Evolutionary conservation across 441 rosid species (phyloP).

Genomic region (Brassica balearica): DNA sequence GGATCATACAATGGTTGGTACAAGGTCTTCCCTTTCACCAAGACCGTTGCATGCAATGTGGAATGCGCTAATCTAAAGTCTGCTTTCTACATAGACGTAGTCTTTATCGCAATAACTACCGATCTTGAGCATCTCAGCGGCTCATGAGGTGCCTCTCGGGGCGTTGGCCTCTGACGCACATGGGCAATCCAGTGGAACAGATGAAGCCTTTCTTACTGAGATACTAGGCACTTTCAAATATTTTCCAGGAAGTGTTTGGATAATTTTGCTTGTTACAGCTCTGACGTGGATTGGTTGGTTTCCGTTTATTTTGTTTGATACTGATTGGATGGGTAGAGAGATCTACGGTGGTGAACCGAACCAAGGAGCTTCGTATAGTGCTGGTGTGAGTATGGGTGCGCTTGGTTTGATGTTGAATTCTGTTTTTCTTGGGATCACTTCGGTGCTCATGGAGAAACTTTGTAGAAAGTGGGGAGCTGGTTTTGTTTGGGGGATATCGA

Average conservation of each 20-base stretch:
- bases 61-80: constrained; percentile 97
- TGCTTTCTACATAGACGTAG: constrained; percentile 83
- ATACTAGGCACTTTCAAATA: constrained; percentile 88
- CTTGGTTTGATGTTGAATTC: constrained; percentile 94
- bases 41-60: constrained; percentile 69
- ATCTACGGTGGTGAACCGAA: constrained; percentile 89
- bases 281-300: constrained; percentile 98
- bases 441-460: constrained; percentile 92
- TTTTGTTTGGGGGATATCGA: constrained; percentile 88
- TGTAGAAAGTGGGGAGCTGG: constrained; percentile 98
- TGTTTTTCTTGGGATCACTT: constrained; percentile 85
- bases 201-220: constrained; percentile 96
- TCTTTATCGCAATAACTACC: constrained; percentile 74
- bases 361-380: constrained; percentile 61
- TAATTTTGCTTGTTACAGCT: constrained; percentile 84
- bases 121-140: constrained; percentile 65
- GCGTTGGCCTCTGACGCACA: constrained; percentile 50
- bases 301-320: constrained; percentile 94
- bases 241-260: constrained; percentile 84
- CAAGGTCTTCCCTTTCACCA: constrained; percentile 80
- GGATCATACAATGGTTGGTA: constrained; percentile 92
- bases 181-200: constrained; percentile 55
- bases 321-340: constrained; percentile 99
- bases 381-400: constrained; percentile 92
- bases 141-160: constrained; percentile 67